Evolutionary conservation across 1,139 yeast genomes (phyloP).

Genomic region (Geotrichum klebahnii): DNA sequence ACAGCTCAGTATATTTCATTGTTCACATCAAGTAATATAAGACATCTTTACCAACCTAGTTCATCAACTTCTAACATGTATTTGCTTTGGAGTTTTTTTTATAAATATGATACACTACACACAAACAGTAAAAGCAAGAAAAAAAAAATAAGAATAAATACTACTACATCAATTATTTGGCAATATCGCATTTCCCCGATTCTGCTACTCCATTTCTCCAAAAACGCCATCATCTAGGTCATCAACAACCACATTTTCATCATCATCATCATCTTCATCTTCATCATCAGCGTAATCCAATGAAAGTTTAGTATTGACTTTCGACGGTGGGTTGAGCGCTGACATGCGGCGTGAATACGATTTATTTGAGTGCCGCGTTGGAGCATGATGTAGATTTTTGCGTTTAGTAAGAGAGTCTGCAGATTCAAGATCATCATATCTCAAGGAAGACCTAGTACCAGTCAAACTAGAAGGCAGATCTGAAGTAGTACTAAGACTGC

Average conservation of each 20-base stretch:
- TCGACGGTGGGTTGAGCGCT: conserved; percentile 19
- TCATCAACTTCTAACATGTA: too few species aligned
- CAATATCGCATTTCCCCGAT: not conserved
- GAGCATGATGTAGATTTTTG: conserved; percentile 1
- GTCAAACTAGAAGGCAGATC: conserved; percentile 7
- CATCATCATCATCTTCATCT: conserved; percentile 10
- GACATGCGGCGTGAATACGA: conserved; percentile 18
- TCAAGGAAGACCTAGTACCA: conserved; percentile 13
- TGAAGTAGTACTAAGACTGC: not conserved
- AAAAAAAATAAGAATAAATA: too few species aligned
- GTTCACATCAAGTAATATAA: too few species aligned
- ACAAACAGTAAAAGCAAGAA: too few species aligned
- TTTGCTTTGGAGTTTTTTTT: too few species aligned
- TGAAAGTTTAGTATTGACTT: conserved; percentile 13
- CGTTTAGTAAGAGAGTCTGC: conserved; percentile 9
- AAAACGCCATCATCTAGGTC: conserved; percentile 18
- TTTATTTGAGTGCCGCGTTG: conserved; percentile 9
- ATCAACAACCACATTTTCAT: conserved; percentile 14
- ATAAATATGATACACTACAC: too few species aligned
- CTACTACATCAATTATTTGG: too few species aligned
- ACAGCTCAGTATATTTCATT: too few species aligned
- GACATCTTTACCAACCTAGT: too few species aligned
- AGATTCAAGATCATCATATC: conserved; percentile 17
- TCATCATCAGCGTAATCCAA: conserved; percentile 18
- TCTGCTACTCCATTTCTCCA: conserved; percentile 18